phyloP scores from a whole-genome alignment of 306 rosid genomes.

The Castanopsis chinensis region DNA sequence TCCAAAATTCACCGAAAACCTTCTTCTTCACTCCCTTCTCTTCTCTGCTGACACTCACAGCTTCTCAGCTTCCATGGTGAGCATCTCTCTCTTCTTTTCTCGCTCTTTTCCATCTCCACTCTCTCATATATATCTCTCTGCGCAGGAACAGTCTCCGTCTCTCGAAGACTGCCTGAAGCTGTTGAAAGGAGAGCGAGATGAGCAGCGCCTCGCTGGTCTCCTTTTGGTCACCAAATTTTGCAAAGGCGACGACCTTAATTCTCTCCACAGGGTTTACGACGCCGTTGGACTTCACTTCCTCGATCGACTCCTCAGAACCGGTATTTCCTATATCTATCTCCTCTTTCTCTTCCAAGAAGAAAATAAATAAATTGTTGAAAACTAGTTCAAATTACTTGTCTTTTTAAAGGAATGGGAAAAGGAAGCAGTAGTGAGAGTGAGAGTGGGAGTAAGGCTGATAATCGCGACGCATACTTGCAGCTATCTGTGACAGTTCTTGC shows the following conservation, averaged over 20 bases:
- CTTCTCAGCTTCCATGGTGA: not conserved
- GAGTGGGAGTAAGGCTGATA: constrained; percentile 27
- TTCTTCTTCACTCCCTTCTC: not conserved
- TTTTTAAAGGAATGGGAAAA: constrained; percentile 57
- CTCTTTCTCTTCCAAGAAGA: not conserved
- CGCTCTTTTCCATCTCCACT: not conserved
- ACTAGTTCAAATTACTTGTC: not conserved
- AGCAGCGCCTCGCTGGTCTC: constrained; percentile 92
- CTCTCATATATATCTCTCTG: not conserved
- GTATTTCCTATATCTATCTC: constrained; percentile 26
- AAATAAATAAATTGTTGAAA: not conserved
- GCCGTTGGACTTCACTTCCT: constrained; percentile 75
- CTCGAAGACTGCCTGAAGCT: constrained; percentile 89
- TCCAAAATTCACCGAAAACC: not conserved
- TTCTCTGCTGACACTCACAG: not conserved
- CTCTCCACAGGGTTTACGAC: constrained; percentile 62
- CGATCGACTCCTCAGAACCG: constrained; percentile 76
- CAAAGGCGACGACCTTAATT: constrained; percentile 59
- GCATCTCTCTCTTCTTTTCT: not conserved
- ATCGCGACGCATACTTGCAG: constrained; percentile 74
- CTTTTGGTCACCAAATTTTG: constrained; percentile 80
- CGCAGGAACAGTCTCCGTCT: constrained; percentile 37
- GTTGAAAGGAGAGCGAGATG: constrained; percentile 81
- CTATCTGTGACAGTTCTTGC: constrained; percentile 78
- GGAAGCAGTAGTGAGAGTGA: constrained; percentile 37